Conservation (phyloP, 2,329 filamentous ascomycete species). For the Hypoxylon sp. region DNA sequence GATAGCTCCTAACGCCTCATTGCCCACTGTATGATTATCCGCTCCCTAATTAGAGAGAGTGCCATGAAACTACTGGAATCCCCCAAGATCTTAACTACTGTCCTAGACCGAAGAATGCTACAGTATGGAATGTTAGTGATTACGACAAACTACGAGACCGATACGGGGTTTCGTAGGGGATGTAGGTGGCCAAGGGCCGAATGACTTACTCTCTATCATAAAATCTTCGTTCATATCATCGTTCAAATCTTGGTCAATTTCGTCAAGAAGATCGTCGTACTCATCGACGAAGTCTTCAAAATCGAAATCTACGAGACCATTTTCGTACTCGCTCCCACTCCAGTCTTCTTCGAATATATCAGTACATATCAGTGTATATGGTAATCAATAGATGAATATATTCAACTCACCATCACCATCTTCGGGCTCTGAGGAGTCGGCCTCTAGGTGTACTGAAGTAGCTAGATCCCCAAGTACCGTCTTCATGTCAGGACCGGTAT, state of each 20-base stretch:
- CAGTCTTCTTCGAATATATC: neutral
- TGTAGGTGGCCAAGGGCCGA: neutral
- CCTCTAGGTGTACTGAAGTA: neutral
- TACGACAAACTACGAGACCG: neutral
- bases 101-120: slow-evolving; percentile 4
- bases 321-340: neutral
- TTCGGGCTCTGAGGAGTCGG: neutral
- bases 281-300: slow-evolving; percentile 6
- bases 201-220: slow-evolving; percentile 8
- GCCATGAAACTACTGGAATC: neutral
- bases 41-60: neutral
- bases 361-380: slow-evolving; percentile 4
- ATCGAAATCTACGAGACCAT: slow-evolving; percentile 3
- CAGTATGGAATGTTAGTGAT: neutral
- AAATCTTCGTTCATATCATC: slow-evolving; percentile 3
- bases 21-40: neutral
- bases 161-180: neutral
- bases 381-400: neutral
- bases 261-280: slow-evolving; percentile 14
- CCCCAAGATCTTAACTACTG: neutral
- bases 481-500: slow-evolving; percentile 28
- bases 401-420: slow-evolving; percentile 5
- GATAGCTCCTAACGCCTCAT: neutral
- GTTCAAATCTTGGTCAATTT: neutral
- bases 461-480: slow-evolving; percentile 16